Conservation (phyloP, 2,329 filamentous ascomycete species). For the Aspergillus fijiensis region DNA sequence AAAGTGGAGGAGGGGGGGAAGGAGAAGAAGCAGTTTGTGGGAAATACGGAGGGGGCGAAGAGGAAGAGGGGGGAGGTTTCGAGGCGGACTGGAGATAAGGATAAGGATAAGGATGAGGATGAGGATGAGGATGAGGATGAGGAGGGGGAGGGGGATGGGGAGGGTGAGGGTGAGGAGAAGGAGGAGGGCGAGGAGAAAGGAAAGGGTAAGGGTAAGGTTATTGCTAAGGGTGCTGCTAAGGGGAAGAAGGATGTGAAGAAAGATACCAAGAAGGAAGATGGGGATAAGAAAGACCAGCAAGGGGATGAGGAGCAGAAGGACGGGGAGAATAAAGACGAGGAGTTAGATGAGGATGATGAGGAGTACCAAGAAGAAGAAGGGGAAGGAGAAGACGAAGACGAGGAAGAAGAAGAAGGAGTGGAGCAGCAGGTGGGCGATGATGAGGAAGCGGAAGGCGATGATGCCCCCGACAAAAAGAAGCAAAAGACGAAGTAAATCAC, state of each 20-base stretch:
- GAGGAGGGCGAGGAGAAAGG: background rate
- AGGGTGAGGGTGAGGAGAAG: background rate
- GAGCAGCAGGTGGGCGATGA: background rate
- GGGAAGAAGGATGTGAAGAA: too few species aligned
- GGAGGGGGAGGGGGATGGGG: background rate
- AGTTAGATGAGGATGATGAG: background rate
- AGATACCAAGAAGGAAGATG: too few species aligned
- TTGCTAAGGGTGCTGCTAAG: background rate
- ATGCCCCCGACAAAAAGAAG: background rate
- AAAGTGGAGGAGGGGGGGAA: slow-evolving; percentile 29
- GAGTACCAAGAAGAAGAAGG: background rate
- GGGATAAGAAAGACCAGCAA: background rate
- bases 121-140: slow-evolving; percentile 2
- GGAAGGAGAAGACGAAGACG: background rate
- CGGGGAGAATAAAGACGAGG: background rate
- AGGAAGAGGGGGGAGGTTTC: slow-evolving; percentile 40
- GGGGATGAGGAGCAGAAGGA: background rate
- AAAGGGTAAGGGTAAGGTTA: background rate
- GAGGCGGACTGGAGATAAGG: slow-evolving; percentile 24
- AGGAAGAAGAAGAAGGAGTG: background rate
- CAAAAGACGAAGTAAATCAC: background rate
- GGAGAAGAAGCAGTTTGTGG: slow-evolving; percentile 46
- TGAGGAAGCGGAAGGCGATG: background rate
- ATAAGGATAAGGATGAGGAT: slow-evolving; percentile 18
- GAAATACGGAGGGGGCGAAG: slow-evolving; percentile 46